phyloP scores from a whole-genome alignment of 495 filamentous ascomycete genomes.

The Aspergillus sclerotioniger region DNA sequence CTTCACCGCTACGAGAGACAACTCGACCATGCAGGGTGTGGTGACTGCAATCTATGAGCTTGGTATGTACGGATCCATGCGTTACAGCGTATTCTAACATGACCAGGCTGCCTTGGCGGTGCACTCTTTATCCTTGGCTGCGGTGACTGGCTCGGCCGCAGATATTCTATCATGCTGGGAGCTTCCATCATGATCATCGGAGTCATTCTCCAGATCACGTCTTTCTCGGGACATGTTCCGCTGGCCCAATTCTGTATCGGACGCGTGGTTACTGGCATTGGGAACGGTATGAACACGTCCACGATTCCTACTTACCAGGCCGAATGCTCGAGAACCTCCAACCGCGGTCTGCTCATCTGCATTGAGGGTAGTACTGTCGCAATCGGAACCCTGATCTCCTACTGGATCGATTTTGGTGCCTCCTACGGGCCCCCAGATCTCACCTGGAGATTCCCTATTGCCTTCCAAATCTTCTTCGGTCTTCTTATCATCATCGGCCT shows the following conservation, averaged over 20 bases:
- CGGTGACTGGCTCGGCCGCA: slow-evolving; percentile 67
- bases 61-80: slow-evolving; percentile 23
- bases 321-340: slow-evolving; percentile 66
- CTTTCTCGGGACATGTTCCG: slow-evolving; percentile 40
- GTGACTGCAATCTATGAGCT: slow-evolving; percentile 82
- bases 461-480: slow-evolving; percentile 75
- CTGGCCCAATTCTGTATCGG: slow-evolving; percentile 72
- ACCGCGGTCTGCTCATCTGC: slow-evolving; percentile 77
- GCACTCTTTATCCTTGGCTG: slow-evolving; percentile 67
- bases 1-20: slow-evolving; percentile 24
- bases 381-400: slow-evolving; percentile 73
- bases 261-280: slow-evolving; percentile 67
- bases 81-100: too few species aligned
- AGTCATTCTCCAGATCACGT: slow-evolving; percentile 64
- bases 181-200: slow-evolving; percentile 71
- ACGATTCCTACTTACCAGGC: slow-evolving; percentile 79
- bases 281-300: slow-evolving; percentile 72
- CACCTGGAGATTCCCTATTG: slow-evolving; percentile 68
- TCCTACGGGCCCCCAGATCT: slow-evolving; percentile 50
- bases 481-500: slow-evolving; percentile 57
- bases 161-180: slow-evolving; percentile 60
- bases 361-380: slow-evolving; percentile 78
- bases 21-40: slow-evolving; percentile 71
- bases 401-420: slow-evolving; percentile 81
- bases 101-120: slow-evolving; percentile 60